A percentile compares a stretch with the other conserved stretches of the same genome.
These are phyloP conservation scores for Narthecium ossifragum DNA, from an alignment of 106 monocot genomes.

Conservation along the genomic window DNA sequence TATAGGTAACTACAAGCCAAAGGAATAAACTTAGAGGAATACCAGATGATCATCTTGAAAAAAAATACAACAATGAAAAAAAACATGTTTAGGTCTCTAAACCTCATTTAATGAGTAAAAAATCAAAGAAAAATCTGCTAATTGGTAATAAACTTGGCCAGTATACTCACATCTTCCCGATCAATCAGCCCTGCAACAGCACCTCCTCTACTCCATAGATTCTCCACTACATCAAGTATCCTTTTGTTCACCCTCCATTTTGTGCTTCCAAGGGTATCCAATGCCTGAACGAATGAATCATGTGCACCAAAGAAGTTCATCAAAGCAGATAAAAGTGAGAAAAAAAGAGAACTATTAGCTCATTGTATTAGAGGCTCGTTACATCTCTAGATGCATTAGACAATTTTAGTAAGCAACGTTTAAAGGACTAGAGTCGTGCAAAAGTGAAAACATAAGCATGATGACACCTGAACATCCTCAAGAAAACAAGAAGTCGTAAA, in stretches of 20 bases:
- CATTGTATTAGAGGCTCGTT: no score
- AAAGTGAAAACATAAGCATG: background rate
- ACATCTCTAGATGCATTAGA: no score
- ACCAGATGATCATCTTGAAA: no score
- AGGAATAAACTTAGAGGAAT: background rate
- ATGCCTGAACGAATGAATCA: conserved; percentile 70
- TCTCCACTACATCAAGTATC: conserved; percentile 65
- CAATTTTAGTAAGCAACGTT: no score
- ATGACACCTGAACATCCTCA: no score
- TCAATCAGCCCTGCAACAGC: conserved; percentile 69
- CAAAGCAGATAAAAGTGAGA: no score
- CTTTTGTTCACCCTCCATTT: conserved; percentile 92
- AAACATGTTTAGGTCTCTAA: no score
- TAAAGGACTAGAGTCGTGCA: no score
- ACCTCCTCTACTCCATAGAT: conserved; percentile 71
- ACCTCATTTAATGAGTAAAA: background rate
- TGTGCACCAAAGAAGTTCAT: no score
- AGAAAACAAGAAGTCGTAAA: background rate
- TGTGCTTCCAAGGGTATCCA: conserved; percentile 80
- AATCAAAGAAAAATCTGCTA: background rate
- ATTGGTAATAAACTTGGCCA: no score
- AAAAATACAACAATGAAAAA: no score
- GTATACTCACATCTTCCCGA: conserved; percentile 59
- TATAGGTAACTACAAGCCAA: conserved; percentile 51
- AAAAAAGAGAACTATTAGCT: no score